Evolutionary conservation across 257 asterid species (phyloP), one percentile per base, ranked within the genome.

Genomic region (Sherardia arvensis): DNA sequence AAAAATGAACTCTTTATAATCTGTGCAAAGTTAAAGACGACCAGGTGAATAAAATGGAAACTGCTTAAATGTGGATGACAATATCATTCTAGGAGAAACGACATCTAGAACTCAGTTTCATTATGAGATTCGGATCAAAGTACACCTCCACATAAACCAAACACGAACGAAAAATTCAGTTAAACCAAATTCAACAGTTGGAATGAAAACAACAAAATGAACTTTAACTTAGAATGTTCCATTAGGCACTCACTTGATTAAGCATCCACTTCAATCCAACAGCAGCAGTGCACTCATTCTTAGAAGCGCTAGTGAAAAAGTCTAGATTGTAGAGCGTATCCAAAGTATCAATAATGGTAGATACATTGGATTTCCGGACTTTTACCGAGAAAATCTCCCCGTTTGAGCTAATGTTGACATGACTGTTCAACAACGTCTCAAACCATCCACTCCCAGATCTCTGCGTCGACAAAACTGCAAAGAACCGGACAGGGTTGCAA

Each of bases 381-480:
- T 90, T 87, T 64, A 84, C 96, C 0, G 97, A 93, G 81, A 93
- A 93, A 48, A 91, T 86, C 77, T 91, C 96, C 53, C 97, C 97
- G 29, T 91, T 87, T 47, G 97, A 91, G 85, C 93, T 87, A 72
- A 91, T 81, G 76, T 91, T 91, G 48, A 59, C 71, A 77, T 91
- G 97, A 75, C 83, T 91, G 69, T 91, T 91, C 76, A 91, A 65
- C 48, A 90, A 72, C 0, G 97, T 90, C 56, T 90, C 97, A 65
- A 90, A 90, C 97, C 97, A 90, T 77, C 97, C 97, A 67, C 97
- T 90, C 55, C 97, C 97, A 1, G 96, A 87, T 73, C 97, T 82
- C 85, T 90, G 97, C 0, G 95, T 85, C 14, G 97, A 90, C 78
- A 87, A 73, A 74, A 91, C 87, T 32, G 96, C 95, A 69, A 91